Percentiles rank a stretch among this genome's conserved stretches.
These are phyloP conservation scores for Scedosporium boydii DNA, from an alignment of 2,329 filamentous ascomycete species.

Conservation along the genomic window DNA sequence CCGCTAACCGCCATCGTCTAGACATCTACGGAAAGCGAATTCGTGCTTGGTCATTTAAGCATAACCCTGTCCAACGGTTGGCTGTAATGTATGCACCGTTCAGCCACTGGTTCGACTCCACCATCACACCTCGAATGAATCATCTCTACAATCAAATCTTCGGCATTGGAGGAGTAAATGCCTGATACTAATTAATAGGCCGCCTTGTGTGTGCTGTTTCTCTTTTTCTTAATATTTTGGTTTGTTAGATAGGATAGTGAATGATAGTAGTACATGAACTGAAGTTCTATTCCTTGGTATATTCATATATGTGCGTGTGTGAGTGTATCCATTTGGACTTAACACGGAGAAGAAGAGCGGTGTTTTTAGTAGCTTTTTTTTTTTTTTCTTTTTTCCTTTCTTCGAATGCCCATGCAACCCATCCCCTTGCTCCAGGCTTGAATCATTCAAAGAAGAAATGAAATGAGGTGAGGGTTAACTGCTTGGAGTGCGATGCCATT, in stretches of 20 bases:
- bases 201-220: too few species aligned
- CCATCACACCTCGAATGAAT: too few species aligned
- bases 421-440: background rate
- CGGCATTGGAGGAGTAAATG: too few species aligned
- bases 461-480: background rate
- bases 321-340: background rate
- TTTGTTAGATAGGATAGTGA: background rate
- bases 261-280: background rate
- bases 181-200: too few species aligned
- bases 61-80: slow-evolving; percentile 50
- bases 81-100: background rate
- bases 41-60: slow-evolving; percentile 63
- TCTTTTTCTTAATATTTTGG: too few species aligned
- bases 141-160: too few species aligned
- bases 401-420: too few species aligned
- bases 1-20: slow-evolving; percentile 22
- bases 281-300: background rate
- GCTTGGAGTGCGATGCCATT: background rate
- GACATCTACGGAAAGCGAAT: slow-evolving; percentile 73
- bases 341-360: background rate
- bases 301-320: background rate
- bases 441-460: background rate
- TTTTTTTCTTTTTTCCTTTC: background rate
- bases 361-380: background rate
- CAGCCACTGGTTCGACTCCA: too few species aligned